Conservation (phyloP, 1,284 basidiomycete species). For the Ganoderma lucidum region DNA sequence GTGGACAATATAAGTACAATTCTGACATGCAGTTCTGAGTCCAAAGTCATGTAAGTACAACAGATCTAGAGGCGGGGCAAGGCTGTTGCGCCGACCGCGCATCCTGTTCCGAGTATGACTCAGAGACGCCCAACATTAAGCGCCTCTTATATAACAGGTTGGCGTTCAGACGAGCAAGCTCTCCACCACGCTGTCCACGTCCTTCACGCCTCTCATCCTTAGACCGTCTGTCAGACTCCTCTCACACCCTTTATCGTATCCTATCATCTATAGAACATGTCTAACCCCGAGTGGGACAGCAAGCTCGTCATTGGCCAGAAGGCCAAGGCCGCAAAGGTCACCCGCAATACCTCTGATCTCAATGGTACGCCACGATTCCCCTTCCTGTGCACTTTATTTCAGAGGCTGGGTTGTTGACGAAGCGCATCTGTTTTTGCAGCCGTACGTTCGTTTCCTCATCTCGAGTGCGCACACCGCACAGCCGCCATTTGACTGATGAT, state of each 20-base stretch:
- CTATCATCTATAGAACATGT: constrained; percentile 33
- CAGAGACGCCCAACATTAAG: constrained; percentile 25
- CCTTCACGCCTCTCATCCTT: constrained; percentile 10
- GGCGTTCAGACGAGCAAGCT: constrained; percentile 23
- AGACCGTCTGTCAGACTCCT: not conserved
- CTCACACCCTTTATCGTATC: constrained; percentile 10
- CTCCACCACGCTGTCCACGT: constrained; percentile 20
- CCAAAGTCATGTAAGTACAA: not conserved
- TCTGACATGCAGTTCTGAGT: not conserved
- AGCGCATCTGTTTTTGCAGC: constrained; percentile 44
- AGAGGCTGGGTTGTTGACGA: constrained; percentile 22
- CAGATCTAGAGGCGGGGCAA: constrained; percentile 21
- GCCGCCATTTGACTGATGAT: constrained; percentile 12
- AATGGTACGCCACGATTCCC: constrained; percentile 64
- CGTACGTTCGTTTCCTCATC: constrained; percentile 47
- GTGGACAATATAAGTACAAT: not conserved
- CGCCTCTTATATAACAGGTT: constrained; percentile 33
- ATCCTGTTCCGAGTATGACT: constrained; percentile 26
- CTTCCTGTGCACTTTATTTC: constrained; percentile 1
- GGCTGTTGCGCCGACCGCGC: constrained; percentile 22
- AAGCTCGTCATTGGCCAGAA: constrained; percentile 84
- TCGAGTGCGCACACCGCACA: not conserved
- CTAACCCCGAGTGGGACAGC: constrained; percentile 70
- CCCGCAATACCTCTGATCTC: constrained; percentile 72
- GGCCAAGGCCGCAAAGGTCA: constrained; percentile 72